Conservation (phyloP, 192 early-diverging fungal genomes). For the Backusella morwellensis region DNA sequence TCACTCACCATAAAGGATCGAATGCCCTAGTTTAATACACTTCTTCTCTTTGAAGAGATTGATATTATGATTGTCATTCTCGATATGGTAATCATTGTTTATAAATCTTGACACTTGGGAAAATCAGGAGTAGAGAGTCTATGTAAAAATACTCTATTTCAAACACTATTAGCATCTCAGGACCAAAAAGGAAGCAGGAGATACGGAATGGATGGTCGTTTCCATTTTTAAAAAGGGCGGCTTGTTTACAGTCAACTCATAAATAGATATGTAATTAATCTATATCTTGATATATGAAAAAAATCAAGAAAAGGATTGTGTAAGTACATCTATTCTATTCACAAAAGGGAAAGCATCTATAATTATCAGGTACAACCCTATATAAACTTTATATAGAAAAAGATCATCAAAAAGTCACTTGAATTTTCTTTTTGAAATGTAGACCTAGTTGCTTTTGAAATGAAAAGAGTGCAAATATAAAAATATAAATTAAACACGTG, state of each 20-base stretch:
- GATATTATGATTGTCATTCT: too few species aligned
- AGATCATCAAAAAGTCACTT: background rate
- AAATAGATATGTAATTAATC: background rate
- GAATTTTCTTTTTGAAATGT: background rate
- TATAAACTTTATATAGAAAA: background rate
- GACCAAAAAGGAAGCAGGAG: background rate
- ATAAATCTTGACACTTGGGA: background rate
- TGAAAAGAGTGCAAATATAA: background rate
- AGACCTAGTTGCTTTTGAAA: background rate
- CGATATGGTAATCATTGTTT: background rate
- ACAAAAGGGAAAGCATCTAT: too few species aligned
- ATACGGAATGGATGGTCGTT: background rate
- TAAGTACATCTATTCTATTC: too few species aligned
- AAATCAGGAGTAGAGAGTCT: too few species aligned
- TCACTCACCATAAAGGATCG: too few species aligned
- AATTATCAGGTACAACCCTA: too few species aligned
- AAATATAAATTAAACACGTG: conserved; percentile 4
- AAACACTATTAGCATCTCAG: background rate
- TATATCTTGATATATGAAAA: too few species aligned
- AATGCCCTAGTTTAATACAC: too few species aligned
- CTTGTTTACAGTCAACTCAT: background rate
- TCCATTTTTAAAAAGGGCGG: background rate
- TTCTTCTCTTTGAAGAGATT: too few species aligned
- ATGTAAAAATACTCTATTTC: too few species aligned
- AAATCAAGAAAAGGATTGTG: too few species aligned